Evolutionary conservation across 805 yeast species (phyloP).

Genomic region (Starmerella vitae): DNA sequence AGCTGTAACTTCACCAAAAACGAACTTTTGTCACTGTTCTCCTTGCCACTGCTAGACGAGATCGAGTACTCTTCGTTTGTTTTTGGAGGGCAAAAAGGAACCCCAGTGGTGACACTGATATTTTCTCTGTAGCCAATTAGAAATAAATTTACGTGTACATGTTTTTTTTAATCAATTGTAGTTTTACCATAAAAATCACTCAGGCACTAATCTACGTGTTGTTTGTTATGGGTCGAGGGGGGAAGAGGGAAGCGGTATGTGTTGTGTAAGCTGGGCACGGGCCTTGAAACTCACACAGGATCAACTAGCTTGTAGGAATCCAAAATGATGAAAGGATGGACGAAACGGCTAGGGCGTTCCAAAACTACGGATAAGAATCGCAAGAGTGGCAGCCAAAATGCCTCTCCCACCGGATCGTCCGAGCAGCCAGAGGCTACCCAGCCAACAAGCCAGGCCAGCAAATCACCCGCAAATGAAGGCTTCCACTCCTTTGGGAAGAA

Average conservation of each 20-base stretch:
- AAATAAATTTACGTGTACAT: too few species aligned
- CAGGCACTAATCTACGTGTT: too few species aligned
- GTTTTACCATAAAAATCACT: neutral
- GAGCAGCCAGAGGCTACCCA: neutral
- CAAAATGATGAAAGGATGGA: constrained; percentile 31
- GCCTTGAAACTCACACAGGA: too few species aligned
- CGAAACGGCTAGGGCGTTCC: constrained; percentile 27
- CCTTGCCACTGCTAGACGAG: constrained; percentile 29
- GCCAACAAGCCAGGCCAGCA: neutral
- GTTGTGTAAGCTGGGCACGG: neutral
- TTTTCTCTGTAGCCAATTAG: too few species aligned
- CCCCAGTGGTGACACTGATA: constrained; percentile 77
- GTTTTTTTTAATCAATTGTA: neutral
- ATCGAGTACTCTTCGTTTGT: constrained; percentile 66
- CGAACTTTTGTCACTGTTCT: constrained; percentile 39
- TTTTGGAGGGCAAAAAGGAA: constrained; percentile 83
- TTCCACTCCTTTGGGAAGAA: constrained; percentile 5
- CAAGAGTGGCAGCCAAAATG: constrained; percentile 6
- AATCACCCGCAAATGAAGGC: constrained; percentile 3
- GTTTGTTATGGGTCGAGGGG: too few species aligned
- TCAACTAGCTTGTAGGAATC: too few species aligned
- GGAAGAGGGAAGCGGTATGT: too few species aligned
- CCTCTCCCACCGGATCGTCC: neutral
- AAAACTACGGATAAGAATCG: constrained; percentile 22
- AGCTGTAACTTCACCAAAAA: constrained; percentile 86